These are phyloP conservation scores for Carex littledalei DNA, from an alignment of 176 grass and related monocot species.

Conservation along the genomic window DNA sequence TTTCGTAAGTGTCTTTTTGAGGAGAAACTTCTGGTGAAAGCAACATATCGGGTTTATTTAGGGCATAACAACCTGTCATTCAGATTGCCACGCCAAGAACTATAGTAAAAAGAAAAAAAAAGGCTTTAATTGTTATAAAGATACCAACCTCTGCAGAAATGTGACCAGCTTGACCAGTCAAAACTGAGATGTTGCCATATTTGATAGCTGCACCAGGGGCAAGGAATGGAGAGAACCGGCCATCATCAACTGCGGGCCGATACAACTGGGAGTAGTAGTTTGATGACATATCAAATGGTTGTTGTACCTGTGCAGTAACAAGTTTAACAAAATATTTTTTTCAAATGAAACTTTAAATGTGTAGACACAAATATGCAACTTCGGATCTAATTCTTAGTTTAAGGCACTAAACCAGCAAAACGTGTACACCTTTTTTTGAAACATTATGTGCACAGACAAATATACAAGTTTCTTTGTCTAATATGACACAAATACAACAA, in stretches of 20 bases:
- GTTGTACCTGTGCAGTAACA: conserved; percentile 45
- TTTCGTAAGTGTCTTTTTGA: neutral
- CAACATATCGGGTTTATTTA: neutral
- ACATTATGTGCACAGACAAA: neutral
- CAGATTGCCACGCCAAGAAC: neutral
- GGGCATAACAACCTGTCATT: neutral
- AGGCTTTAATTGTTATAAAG: neutral
- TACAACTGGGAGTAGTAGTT: conserved; percentile 49
- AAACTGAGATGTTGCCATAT: conserved; percentile 55
- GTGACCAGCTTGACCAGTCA: conserved; percentile 52
- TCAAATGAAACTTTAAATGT: neutral
- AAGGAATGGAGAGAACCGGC: conserved; percentile 52
- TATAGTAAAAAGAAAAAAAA: neutral
- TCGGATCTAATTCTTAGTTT: neutral
- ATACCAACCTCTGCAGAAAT: conserved; percentile 67
- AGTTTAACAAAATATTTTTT: neutral
- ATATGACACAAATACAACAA: neutral
- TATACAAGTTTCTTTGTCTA: neutral
- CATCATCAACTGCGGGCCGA: conserved; percentile 49
- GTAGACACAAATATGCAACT: neutral
- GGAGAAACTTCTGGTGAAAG: neutral
- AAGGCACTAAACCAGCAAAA: neutral
- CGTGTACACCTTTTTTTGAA: neutral
- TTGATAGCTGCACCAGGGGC: conserved; percentile 41
- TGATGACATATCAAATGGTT: conserved; percentile 43